A percentile compares a stretch with the other conserved stretches of the same genome.
phyloP scores from a whole-genome alignment of 441 rosid species.

The Adansonia madagascariensis region DNA sequence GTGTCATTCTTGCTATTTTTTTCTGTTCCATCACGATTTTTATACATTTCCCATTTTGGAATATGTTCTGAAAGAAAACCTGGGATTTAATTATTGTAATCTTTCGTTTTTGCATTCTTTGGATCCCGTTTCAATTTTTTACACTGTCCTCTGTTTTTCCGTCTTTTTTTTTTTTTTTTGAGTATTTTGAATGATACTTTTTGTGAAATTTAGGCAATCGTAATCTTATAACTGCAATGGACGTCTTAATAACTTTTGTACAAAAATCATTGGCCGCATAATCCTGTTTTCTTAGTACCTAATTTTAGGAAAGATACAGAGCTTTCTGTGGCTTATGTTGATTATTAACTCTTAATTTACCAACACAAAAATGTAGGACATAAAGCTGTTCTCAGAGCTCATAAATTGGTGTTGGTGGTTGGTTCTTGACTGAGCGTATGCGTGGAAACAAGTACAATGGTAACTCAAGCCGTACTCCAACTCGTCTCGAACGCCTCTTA shows the following conservation, averaged over 20 bases:
- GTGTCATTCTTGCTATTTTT: background rate
- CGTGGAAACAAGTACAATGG: conserved; percentile 90
- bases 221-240: background rate
- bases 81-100: conserved; percentile 31
- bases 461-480: conserved; percentile 55
- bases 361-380: conserved; percentile 55
- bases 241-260: conserved; percentile 29
- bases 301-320: conserved; percentile 31
- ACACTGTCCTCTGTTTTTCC: conserved; percentile 38
- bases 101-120: conserved; percentile 37
- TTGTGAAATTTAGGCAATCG: conserved; percentile 8
- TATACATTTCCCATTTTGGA: background rate
- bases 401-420: conserved; percentile 39
- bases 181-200: conserved; percentile 35
- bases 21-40: background rate
- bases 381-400: conserved; percentile 33
- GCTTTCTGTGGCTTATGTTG: conserved; percentile 32
- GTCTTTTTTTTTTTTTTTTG: conserved; percentile 36
- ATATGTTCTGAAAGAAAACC: conserved; percentile 23
- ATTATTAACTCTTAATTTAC: conserved; percentile 31
- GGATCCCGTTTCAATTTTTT: conserved; percentile 55
- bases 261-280: conserved; percentile 30
- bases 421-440: conserved; percentile 68
- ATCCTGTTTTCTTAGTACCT: conserved; percentile 14
- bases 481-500: conserved; percentile 79